phyloP scores from a whole-genome alignment of 2,329 filamentous ascomycete genomes.

The Stachybotrys chartarum region DNA sequence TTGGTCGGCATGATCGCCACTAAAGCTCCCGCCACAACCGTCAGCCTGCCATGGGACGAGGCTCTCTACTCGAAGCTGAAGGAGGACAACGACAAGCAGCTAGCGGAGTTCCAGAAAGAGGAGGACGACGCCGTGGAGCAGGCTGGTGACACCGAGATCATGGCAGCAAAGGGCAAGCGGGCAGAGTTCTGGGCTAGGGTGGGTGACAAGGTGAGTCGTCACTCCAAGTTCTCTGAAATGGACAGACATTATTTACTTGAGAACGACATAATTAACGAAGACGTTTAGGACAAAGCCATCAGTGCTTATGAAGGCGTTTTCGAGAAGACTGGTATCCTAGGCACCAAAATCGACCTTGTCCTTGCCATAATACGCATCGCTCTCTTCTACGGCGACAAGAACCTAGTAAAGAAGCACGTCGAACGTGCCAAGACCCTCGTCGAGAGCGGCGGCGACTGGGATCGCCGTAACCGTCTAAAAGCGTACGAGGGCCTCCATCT shows the following conservation, averaged over 20 bases:
- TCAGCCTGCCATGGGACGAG: slow-evolving; percentile 86
- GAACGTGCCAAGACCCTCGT: slow-evolving; percentile 85
- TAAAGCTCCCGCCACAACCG: slow-evolving; percentile 54
- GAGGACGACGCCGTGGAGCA: slow-evolving; percentile 93
- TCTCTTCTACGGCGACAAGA: slow-evolving; percentile 91
- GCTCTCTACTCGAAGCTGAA: slow-evolving; percentile 70
- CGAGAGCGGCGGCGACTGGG: slow-evolving; percentile 95
- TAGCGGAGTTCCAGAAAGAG: slow-evolving; percentile 73
- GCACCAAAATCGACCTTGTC: slow-evolving; percentile 94
- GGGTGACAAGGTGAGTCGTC: slow-evolving; percentile 73
- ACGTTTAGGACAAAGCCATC: slow-evolving; percentile 78
- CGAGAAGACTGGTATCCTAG: slow-evolving; percentile 94
- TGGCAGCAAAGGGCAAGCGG: slow-evolving; percentile 85
- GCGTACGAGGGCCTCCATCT: slow-evolving; percentile 94
- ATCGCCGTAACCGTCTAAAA: slow-evolving; percentile 95
- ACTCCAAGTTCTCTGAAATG: slow-evolving; percentile 8
- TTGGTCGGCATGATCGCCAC: slow-evolving; percentile 69
- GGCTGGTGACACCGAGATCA: slow-evolving; percentile 91
- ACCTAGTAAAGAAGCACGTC: slow-evolving; percentile 87
- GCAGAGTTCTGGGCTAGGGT: slow-evolving; percentile 95
- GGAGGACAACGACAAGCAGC: slow-evolving; percentile 70
- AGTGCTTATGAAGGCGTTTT: slow-evolving; percentile 87
- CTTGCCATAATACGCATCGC: slow-evolving; percentile 94
- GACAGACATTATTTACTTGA: background rate
- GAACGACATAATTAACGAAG: background rate